These are phyloP conservation scores for Collybia mongolica DNA, from an alignment of 768 basidiomycete species.

Conservation along the genomic window DNA sequence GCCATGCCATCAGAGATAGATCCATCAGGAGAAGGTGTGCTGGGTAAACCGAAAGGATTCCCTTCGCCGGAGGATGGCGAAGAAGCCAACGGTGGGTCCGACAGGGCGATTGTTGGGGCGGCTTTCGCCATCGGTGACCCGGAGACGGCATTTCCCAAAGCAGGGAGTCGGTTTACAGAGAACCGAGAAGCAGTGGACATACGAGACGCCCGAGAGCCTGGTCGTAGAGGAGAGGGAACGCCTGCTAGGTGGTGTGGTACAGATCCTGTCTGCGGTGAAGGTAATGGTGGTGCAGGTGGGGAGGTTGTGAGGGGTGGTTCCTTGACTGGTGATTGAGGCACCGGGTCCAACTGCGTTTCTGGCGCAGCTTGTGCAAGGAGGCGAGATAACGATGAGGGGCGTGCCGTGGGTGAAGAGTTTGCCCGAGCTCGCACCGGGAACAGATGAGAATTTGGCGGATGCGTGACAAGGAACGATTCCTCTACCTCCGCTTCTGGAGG, in stretches of 20 bases:
- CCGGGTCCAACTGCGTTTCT: slow-evolving; percentile 30
- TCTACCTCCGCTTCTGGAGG: slow-evolving; percentile 73
- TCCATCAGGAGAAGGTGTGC: slow-evolving; percentile 59
- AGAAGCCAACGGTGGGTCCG: slow-evolving; percentile 47
- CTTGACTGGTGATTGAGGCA: slow-evolving; percentile 24
- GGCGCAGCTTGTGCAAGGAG: slow-evolving; percentile 71
- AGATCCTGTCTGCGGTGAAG: slow-evolving; percentile 30
- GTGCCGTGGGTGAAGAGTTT: slow-evolving; percentile 65
- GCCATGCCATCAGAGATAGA: slow-evolving; percentile 63
- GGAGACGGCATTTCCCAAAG: slow-evolving; percentile 47
- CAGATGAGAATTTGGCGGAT: slow-evolving; percentile 65
- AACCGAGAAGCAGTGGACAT: slow-evolving; percentile 68
- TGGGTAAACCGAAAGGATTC: slow-evolving; percentile 36
- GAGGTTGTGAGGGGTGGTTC: slow-evolving; percentile 31
- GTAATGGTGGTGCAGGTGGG: slow-evolving; percentile 36
- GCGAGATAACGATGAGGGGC: slow-evolving; percentile 78
- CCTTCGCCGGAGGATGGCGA: slow-evolving; percentile 42
- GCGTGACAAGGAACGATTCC: slow-evolving; percentile 64
- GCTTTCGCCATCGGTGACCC: slow-evolving; percentile 52
- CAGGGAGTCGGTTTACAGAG: slow-evolving; percentile 62
- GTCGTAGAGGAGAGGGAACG: slow-evolving; percentile 60
- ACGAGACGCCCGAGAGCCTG: slow-evolving; percentile 71
- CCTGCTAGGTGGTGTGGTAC: slow-evolving; percentile 33
- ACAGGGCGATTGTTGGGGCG: slow-evolving; percentile 64
- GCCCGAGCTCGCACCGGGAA: slow-evolving; percentile 64